These are phyloP conservation scores for Ceratocystis eucalypticola DNA, from an alignment of 2,329 filamentous ascomycete species.

Conservation along the genomic window DNA sequence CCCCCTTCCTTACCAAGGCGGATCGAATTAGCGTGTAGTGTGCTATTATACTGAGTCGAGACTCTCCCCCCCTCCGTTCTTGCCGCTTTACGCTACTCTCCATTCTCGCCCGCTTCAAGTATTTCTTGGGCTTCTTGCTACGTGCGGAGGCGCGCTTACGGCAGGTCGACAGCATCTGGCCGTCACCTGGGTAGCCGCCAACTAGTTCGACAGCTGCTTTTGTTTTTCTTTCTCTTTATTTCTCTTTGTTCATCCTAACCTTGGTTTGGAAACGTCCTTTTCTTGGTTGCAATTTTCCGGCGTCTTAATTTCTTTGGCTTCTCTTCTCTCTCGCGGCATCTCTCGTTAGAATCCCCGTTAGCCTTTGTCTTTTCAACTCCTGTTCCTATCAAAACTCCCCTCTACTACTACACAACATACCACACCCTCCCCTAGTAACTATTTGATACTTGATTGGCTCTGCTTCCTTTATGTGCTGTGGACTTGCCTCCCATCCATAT, in stretches of 20 bases:
- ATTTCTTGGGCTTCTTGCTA: conserved; percentile 2
- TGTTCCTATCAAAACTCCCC: not conserved
- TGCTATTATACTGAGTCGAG: not conserved
- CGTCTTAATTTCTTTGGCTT: not conserved
- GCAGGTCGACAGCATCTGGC: conserved; percentile 7
- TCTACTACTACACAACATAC: not conserved
- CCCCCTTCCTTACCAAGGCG: not conserved
- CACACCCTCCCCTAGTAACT: not conserved
- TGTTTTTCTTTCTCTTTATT: not conserved
- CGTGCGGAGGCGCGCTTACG: conserved; percentile 3
- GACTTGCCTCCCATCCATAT: not conserved
- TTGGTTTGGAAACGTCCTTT: not conserved
- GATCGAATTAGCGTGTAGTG: not conserved
- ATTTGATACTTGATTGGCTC: not conserved
- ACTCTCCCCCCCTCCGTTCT: not conserved
- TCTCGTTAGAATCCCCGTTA: not conserved
- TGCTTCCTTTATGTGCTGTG: not conserved
- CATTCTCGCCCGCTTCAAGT: not conserved
- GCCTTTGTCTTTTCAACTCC: not conserved
- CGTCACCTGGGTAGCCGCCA: conserved; percentile 8
- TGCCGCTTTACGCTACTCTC: not conserved
- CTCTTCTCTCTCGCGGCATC: not conserved
- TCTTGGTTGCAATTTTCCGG: not conserved
- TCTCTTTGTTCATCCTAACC: not conserved
- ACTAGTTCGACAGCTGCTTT: not conserved